Conservation (phyloP, 1,139 yeast genomes). For the Yamadazyma membranifaciens region DNA sequence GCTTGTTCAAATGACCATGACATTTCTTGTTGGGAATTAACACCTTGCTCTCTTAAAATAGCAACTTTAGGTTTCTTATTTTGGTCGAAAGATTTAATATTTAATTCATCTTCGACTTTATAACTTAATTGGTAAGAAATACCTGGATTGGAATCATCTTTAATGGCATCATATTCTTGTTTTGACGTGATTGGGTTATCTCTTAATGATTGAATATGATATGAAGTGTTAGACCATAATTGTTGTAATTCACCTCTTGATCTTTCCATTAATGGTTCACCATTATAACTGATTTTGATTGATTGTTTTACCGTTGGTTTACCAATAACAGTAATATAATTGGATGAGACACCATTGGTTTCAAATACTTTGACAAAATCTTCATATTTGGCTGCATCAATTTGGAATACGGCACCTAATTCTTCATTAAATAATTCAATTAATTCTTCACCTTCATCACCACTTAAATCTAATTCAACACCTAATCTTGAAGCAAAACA, state of each 20-base stretch:
- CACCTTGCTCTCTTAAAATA: slow-evolving; percentile 97
- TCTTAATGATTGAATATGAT: slow-evolving; percentile 85
- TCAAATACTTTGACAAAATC: slow-evolving; percentile 55
- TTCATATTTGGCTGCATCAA: slow-evolving; percentile 50
- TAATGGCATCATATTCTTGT: slow-evolving; percentile 74
- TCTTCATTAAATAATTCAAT: slow-evolving; percentile 86
- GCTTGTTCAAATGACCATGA: slow-evolving; percentile 96
- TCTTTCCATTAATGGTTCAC: slow-evolving; percentile 44
- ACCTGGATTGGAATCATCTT: slow-evolving; percentile 89
- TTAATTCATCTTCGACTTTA: slow-evolving; percentile 44
- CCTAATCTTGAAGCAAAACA: slow-evolving; percentile 96
- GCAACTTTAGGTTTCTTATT: slow-evolving; percentile 79
- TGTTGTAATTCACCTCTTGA: slow-evolving; percentile 75
- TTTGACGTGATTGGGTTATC: slow-evolving; percentile 91
- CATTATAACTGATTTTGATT: slow-evolving; percentile 49
- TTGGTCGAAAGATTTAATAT: slow-evolving; percentile 15
- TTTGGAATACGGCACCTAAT: slow-evolving; percentile 95
- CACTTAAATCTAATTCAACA: slow-evolving; percentile 40
- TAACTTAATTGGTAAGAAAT: slow-evolving; percentile 75
- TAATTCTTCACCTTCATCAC: slow-evolving; percentile 39
- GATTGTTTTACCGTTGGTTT: slow-evolving; percentile 54
- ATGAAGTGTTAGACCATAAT: slow-evolving; percentile 86
- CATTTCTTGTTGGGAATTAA: slow-evolving; percentile 97
- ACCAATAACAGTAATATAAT: slow-evolving; percentile 64
- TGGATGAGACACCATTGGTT: slow-evolving; percentile 54